Base-by-base conservation (phyloP, 306 rosid genomes). In the Hippophae rhamnoides region DNA sequence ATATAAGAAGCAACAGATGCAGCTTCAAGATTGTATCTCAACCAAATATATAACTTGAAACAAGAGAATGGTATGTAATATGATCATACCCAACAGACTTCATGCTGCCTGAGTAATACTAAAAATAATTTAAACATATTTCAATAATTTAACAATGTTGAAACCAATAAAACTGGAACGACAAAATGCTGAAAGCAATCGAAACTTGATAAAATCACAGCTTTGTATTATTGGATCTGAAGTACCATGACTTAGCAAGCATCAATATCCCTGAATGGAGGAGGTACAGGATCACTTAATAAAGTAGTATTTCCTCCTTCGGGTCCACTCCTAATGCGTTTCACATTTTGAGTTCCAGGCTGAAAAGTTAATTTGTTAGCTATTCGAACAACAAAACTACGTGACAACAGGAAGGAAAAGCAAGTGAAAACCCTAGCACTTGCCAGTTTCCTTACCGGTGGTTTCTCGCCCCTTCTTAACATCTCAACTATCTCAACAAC, bases 291-390 rank as follows among this genome's bases (percentile, higher is more conserved):
- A 52, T 84, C 86, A 38, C 90, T 9, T 13, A 88, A 72, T 73
- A 93, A 78, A 7, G 90, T 82, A 23, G 94, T 86, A 48, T 93
- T 93, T 71, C 99, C 99, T 58, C 99, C 99, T 84, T 86, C 99
- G 47, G 99, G 99, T 71, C 97, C 99, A 42, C 90, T 2, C 71
- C 0, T 84, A n/a, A 75, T 84, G 42, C 95, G 86, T 9, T 43
- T 56, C 6, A 94, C 85, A 62, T 93, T 93, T 71, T 88, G 99
- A 50, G 97, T 93, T 65, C 99, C 99, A 0, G 23, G 90, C 99
- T 93, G 78, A 27, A 71, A 79, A 53, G 43, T 0, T 12, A 18
- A 41, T 10, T 12, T 67, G 43, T 59, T 13, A 14, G 1, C 41
- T 23, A 52, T 26, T 13, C 7, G 5, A 62, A 74, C 45, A 52